Percentiles rank a stretch among this genome's conserved stretches.
phyloP scores from a whole-genome alignment of 352 stramenopile species.

The Phytophthora constricta region DNA sequence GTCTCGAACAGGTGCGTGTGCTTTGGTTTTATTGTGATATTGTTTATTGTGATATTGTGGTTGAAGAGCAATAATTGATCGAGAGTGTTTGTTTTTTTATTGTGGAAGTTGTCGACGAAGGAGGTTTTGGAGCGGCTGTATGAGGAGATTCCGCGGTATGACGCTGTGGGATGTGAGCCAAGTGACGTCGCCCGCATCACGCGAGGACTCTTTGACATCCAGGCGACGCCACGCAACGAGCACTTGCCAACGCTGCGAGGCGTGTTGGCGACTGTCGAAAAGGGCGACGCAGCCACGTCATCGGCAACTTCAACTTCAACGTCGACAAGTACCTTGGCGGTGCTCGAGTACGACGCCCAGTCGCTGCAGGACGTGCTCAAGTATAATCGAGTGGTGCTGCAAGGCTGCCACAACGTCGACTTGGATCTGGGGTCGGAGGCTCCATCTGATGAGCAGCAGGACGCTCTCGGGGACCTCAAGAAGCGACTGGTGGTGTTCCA shows the following conservation, averaged over 20 bases:
- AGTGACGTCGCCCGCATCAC: slow-evolving; percentile 16
- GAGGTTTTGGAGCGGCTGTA: slow-evolving; percentile 61
- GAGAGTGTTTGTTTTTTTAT: neutral
- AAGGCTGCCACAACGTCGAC: slow-evolving; percentile 35
- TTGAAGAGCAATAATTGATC: slow-evolving; percentile 14
- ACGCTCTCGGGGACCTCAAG: slow-evolving; percentile 58
- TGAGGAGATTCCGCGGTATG: slow-evolving; percentile 53
- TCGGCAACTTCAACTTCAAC: slow-evolving; percentile 19
- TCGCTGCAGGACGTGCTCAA: slow-evolving; percentile 77
- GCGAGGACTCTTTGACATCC: slow-evolving; percentile 28
- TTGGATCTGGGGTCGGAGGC: slow-evolving; percentile 21
- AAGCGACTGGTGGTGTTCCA: slow-evolving; percentile 79
- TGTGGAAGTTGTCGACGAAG: slow-evolving; percentile 26
- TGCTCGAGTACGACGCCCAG: slow-evolving; percentile 75
- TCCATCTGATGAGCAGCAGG: slow-evolving; percentile 23
- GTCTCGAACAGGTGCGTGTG: slow-evolving; percentile 29
- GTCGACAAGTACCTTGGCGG: slow-evolving; percentile 38
- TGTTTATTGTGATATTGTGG: slow-evolving; percentile 11
- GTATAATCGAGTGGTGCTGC: slow-evolving; percentile 68
- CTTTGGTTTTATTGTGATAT: slow-evolving; percentile 7
- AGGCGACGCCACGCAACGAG: slow-evolving; percentile 31
- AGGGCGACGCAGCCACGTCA: no score
- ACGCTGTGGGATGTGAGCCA: slow-evolving; percentile 9
- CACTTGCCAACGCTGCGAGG: slow-evolving; percentile 52
- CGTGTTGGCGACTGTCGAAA: slow-evolving; percentile 38